Conservation (phyloP, 176 grass and related monocot species). For the Stipa capillata region DNA sequence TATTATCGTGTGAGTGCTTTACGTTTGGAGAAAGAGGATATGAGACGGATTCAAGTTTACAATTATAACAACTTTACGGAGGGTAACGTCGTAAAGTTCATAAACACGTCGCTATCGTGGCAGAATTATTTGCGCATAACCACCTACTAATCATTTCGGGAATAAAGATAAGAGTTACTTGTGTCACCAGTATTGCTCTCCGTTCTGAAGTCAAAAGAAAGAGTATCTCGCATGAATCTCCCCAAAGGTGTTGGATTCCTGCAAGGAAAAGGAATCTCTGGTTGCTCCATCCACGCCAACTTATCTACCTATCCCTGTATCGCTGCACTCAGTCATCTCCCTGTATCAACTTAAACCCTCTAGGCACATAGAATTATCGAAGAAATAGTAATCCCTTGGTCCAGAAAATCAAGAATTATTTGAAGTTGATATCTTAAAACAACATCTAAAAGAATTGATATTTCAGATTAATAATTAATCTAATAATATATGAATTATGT, state of each 20-base stretch:
- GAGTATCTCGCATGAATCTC: constrained; percentile 35
- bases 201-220: not conserved
- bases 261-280: constrained; percentile 22
- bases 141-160: not conserved
- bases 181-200: not conserved
- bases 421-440: too few species aligned
- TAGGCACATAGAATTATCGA: not conserved
- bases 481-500: too few species aligned
- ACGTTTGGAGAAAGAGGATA: too few species aligned
- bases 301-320: not conserved
- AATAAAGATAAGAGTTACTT: not conserved
- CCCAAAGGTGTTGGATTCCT: constrained; percentile 35
- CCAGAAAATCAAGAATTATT: too few species aligned
- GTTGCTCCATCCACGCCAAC: not conserved
- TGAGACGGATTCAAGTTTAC: too few species aligned
- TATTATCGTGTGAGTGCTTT: too few species aligned
- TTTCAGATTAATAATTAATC: too few species aligned
- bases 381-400: too few species aligned
- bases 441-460: too few species aligned
- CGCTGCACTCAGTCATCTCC: not conserved
- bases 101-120: not conserved
- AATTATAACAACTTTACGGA: not conserved
- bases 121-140: not conserved
- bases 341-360: not conserved
- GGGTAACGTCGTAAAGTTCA: not conserved